Evolutionary conservation across 1,284 basidiomycete genomes (phyloP).

Genomic region (Sphaerobolus stellatus): DNA sequence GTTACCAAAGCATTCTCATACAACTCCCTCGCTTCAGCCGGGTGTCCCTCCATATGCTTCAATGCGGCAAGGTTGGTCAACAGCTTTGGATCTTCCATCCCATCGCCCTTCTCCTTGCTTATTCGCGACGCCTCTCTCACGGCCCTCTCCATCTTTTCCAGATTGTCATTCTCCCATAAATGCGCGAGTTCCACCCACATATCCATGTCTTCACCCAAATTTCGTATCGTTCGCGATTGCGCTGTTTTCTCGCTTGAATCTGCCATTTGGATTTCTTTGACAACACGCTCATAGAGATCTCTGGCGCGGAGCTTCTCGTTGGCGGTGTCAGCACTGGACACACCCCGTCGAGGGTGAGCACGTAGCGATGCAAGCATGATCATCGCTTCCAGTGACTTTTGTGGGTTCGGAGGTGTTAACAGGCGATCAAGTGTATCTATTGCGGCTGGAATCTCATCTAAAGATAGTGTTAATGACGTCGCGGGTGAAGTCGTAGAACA

Average conservation of each 20-base stretch:
- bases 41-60: slow-evolving; percentile 68
- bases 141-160: slow-evolving; percentile 70
- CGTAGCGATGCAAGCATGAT: slow-evolving; percentile 88
- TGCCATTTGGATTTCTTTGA: slow-evolving; percentile 57
- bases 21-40: slow-evolving; percentile 53
- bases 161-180: slow-evolving; percentile 80
- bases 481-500: slow-evolving; percentile 2
- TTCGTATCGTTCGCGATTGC: slow-evolving; percentile 45
- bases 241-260: slow-evolving; percentile 2
- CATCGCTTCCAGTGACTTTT: slow-evolving; percentile 73
- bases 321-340: slow-evolving; percentile 69
- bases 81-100: slow-evolving; percentile 60
- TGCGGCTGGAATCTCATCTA: slow-evolving; percentile 76
- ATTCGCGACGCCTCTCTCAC: slow-evolving; percentile 72
- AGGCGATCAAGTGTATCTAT: slow-evolving; percentile 87
- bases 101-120: slow-evolving; percentile 41
- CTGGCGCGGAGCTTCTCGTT: slow-evolving; percentile 75
- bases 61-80: slow-evolving; percentile 84
- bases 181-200: slow-evolving; percentile 85
- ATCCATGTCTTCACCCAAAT: slow-evolving; percentile 73
- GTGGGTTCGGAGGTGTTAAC: slow-evolving; percentile 62
- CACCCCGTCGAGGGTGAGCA: slow-evolving; percentile 73
- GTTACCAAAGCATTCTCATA: slow-evolving; percentile 71
- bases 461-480: slow-evolving; percentile 5
- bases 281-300: slow-evolving; percentile 77